Base-by-base conservation (phyloP, 2,329 filamentous ascomycete species). In the Trichophyton schoenleinii region DNA sequence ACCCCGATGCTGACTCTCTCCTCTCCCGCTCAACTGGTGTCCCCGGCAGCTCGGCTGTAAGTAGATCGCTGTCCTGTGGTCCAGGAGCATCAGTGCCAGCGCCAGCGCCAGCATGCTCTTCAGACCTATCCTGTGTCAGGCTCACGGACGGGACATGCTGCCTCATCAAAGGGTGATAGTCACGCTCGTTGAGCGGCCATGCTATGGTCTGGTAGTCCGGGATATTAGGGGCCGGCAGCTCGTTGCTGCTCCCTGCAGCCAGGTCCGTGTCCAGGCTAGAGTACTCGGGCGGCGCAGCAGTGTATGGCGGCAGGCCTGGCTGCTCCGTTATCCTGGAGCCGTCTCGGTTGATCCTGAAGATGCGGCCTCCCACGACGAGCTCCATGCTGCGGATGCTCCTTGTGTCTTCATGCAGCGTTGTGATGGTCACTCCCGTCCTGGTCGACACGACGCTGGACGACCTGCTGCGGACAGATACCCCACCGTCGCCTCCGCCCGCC, bases 271-370 rank as follows among this genome's bases (percentile, higher is more conserved):
- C 49, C 13, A 36, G 49, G 25, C 52, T 55, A 11, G 59, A 57
- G 25, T 58, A 61, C 25, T 38, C 52, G 8, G 49, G 48, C 31
- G 49, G 15, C 15, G 62, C 57, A 13, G 64, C 59, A 2, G 66
- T 65, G 60, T 68, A 68, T 2, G 66, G 64, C 36, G 66, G 66
- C 15, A 66, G 59, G 48, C 61, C 62, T 18, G 58, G 58, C 18
- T 64, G 61, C 34, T 64, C 63, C 18, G 65, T 61, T 22, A 66
- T 65, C 13, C 68, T 69, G 3, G 70, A 71, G 1, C 68, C 70
- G 62, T 72, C 69, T 53, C 70, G 68, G 62, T 67, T 70, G 62
- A 72, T 72, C 20, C 69, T 63, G 60, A 71, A 72, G 41, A 66
- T 61, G 59, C 67, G 67, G 6, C 66, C 67, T 13, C 67, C 70